Evolutionary conservation across 139 green algal species (phyloP).

Genomic region (Bryopsis sp.): DNA sequence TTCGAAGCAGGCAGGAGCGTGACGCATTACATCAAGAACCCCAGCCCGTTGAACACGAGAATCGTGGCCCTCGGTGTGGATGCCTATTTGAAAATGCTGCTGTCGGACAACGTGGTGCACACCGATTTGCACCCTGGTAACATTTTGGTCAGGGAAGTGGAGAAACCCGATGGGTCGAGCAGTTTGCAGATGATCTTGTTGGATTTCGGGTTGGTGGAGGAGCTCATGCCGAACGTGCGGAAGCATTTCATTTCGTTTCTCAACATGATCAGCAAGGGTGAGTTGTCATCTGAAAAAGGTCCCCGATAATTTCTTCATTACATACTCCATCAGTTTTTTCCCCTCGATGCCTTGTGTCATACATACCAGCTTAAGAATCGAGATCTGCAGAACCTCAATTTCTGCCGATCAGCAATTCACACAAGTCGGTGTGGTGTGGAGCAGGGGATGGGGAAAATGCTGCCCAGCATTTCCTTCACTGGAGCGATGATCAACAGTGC

Average conservation of each 20-base stretch:
- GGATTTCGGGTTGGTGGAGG: slow-evolving; percentile 75
- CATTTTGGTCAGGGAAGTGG: slow-evolving; percentile 42
- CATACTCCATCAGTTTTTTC: too few relatives aligned
- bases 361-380: neutral
- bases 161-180: neutral
- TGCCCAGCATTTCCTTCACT: slow-evolving; percentile 61
- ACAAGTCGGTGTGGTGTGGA: too few relatives aligned
- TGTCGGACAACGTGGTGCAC: slow-evolving; percentile 88
- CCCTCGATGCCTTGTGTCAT: neutral
- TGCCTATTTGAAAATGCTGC: slow-evolving; percentile 87
- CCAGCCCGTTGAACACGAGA: slow-evolving; percentile 43
- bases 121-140: slow-evolving; percentile 67
- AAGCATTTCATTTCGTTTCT: slow-evolving; percentile 86
- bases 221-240: slow-evolving; percentile 61
- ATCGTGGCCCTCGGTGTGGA: slow-evolving; percentile 70
- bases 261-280: slow-evolving; percentile 40
- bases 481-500: slow-evolving; percentile 45
- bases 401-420: too few relatives aligned
- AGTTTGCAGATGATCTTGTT: slow-evolving; percentile 64
- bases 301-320: too few relatives aligned
- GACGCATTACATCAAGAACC: slow-evolving; percentile 44
- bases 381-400: too few relatives aligned
- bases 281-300: too few relatives aligned
- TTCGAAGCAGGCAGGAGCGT: slow-evolving; percentile 72
- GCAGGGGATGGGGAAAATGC: slow-evolving; percentile 56